These are phyloP conservation scores for Henningerozyma blattae DNA, from an alignment of 805 yeast species.

Conservation along the genomic window DNA sequence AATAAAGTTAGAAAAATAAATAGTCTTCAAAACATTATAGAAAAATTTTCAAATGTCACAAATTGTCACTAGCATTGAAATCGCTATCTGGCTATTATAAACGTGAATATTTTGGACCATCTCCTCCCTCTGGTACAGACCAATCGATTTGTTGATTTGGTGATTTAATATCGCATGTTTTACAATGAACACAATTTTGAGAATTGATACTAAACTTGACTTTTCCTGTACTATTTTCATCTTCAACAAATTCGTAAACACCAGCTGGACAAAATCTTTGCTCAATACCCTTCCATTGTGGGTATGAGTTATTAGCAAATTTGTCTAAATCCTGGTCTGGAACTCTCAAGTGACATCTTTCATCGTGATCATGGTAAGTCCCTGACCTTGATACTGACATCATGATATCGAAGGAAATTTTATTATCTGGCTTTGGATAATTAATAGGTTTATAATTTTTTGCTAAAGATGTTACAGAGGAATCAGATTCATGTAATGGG, in stretches of 20 bases:
- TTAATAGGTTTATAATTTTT: constrained; percentile 54
- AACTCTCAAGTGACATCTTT: constrained; percentile 74
- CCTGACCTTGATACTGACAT: constrained; percentile 97
- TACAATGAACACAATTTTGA: constrained; percentile 97
- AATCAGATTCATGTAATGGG: constrained; percentile 54
- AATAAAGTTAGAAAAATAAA: background rate
- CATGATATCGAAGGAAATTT: constrained; percentile 76
- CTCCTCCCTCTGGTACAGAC: constrained; percentile 99
- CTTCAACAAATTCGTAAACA: constrained; percentile 81
- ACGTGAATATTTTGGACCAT: constrained; percentile 82
- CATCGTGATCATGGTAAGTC: constrained; percentile 90
- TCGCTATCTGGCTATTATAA: background rate
- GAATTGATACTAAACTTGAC: constrained; percentile 87
- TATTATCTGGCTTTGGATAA: constrained; percentile 95
- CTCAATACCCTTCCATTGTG: constrained; percentile 77
- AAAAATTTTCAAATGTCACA: too few relatives aligned
- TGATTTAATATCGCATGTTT: constrained; percentile 94
- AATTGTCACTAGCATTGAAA: too few relatives aligned
- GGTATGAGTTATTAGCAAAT: constrained; percentile 61
- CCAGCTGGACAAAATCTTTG: constrained; percentile 97
- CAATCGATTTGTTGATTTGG: constrained; percentile 91
- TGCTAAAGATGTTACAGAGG: constrained; percentile 61
- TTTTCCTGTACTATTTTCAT: constrained; percentile 42
- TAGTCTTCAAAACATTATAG: too few relatives aligned
- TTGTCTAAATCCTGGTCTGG: constrained; percentile 47